A percentile compares a stretch with the other conserved stretches of the same genome.
Evolutionary conservation across 371 early-diverging fungal species (phyloP).

Genomic region (Mortierella sp.): DNA sequence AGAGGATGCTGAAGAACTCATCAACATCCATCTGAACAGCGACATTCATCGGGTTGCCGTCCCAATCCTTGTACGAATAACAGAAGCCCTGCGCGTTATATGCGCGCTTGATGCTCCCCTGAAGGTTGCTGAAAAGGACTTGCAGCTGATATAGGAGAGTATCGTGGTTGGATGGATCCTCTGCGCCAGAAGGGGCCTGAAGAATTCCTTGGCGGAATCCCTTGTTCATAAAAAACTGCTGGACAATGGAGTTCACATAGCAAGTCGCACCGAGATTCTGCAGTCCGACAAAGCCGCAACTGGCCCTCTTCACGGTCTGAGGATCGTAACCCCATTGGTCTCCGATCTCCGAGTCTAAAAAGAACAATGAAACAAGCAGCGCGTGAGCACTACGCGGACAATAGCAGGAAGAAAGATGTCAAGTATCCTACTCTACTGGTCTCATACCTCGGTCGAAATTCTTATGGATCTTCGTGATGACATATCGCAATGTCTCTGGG

Average conservation of each 20-base stretch:
- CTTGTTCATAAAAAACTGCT: constrained; percentile 70
- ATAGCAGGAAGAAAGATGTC: background rate
- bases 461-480: constrained; percentile 45
- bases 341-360: constrained; percentile 46
- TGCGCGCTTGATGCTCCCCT: constrained; percentile 58
- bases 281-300: constrained; percentile 65
- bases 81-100: constrained; percentile 63
- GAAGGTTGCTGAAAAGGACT: constrained; percentile 60
- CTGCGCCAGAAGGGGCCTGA: constrained; percentile 39
- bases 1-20: constrained; percentile 66
- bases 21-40: constrained; percentile 71
- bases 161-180: constrained; percentile 53
- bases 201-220: constrained; percentile 61
- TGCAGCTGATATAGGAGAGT: constrained; percentile 63
- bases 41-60: constrained; percentile 65
- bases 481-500: constrained; percentile 38
- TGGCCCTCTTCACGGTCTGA: constrained; percentile 55
- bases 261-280: constrained; percentile 75
- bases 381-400: background rate
- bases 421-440: no score
- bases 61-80: constrained; percentile 64
- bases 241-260: constrained; percentile 72
- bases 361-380: background rate
- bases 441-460: constrained; percentile 52
- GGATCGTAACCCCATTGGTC: constrained; percentile 64